phyloP scores from a whole-genome alignment of 1,284 basidiomycete species.

The Moesziomyces sp. region DNA sequence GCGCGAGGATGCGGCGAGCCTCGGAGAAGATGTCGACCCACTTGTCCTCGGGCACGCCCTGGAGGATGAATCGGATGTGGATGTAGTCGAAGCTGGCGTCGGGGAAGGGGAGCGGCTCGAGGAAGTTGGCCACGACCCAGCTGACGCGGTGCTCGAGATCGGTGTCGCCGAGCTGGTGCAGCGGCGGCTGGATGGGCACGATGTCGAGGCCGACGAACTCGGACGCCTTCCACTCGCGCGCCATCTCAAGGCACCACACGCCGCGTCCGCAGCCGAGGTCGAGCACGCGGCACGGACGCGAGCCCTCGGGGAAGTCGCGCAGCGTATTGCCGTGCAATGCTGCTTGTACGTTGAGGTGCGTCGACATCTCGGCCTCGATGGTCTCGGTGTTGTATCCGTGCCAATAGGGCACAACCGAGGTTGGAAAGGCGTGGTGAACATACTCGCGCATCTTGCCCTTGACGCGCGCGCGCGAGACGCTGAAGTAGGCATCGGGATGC shows the following conservation, averaged over 20 bases:
- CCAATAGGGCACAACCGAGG: constrained; percentile 48
- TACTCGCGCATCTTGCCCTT: constrained; percentile 44
- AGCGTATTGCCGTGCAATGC: constrained; percentile 34
- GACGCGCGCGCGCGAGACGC: constrained; percentile 14
- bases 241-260: constrained; percentile 52
- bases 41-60: constrained; percentile 50
- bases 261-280: constrained; percentile 54
- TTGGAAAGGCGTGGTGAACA: constrained; percentile 43
- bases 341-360: constrained; percentile 26
- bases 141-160: constrained; percentile 49
- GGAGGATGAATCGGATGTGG: constrained; percentile 45
- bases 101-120: constrained; percentile 57
- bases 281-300: constrained; percentile 44
- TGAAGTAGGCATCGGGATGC: constrained; percentile 49
- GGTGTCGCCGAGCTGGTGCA: constrained; percentile 32
- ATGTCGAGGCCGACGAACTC: constrained; percentile 60
- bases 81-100: constrained; percentile 58
- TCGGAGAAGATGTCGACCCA: constrained; percentile 51
- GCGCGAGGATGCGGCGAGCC: constrained; percentile 41
- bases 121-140: constrained; percentile 60
- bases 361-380: constrained; percentile 34
- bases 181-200: constrained; percentile 50
- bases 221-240: constrained; percentile 47
- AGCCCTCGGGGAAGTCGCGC: constrained; percentile 26
- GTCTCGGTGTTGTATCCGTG: constrained; percentile 42